A percentile compares a stretch with the other conserved stretches of the same genome.
Evolutionary conservation across 2,329 filamentous ascomycete genomes (phyloP).

Genomic region (Phialophora verrucosa): DNA sequence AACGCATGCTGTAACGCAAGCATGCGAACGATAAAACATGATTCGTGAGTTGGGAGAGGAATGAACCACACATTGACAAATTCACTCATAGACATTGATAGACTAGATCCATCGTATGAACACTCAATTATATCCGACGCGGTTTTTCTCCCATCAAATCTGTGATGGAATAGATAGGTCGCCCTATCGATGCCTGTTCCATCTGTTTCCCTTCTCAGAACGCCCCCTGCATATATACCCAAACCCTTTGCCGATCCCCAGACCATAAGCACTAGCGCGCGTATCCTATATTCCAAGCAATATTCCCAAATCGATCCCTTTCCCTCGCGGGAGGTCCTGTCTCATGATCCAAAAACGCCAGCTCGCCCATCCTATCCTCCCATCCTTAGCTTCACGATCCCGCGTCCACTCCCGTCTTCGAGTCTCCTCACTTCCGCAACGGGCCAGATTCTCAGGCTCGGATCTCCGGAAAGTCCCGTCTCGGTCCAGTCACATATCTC

Average conservation of each 20-base stretch:
- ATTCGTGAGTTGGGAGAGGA: too few species aligned
- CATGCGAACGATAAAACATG: too few species aligned
- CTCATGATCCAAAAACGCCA: neutral
- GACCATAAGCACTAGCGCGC: too few species aligned
- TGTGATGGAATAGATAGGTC: slow-evolving; percentile 1
- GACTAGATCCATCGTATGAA: too few species aligned
- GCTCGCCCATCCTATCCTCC: neutral
- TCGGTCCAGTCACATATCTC: slow-evolving; percentile 17
- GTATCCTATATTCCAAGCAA: neutral
- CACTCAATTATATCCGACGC: neutral
- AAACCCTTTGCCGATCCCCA: neutral
- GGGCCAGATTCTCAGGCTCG: neutral
- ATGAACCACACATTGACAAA: too few species aligned
- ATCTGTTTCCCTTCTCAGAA: neutral
- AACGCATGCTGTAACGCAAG: too few species aligned
- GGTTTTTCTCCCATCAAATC: neutral
- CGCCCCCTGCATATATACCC: neutral
- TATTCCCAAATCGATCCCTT: neutral
- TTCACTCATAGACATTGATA: too few species aligned
- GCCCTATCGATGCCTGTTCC: slow-evolving; percentile 1
- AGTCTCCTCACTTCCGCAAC: neutral
- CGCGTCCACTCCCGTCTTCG: slow-evolving; percentile 1
- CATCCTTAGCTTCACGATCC: slow-evolving; percentile 1
- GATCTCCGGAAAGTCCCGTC: neutral
- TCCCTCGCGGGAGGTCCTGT: neutral